Evolutionary conservation across 2,329 filamentous ascomycete species (phyloP).

Genomic region (Penicillium sp.): DNA sequence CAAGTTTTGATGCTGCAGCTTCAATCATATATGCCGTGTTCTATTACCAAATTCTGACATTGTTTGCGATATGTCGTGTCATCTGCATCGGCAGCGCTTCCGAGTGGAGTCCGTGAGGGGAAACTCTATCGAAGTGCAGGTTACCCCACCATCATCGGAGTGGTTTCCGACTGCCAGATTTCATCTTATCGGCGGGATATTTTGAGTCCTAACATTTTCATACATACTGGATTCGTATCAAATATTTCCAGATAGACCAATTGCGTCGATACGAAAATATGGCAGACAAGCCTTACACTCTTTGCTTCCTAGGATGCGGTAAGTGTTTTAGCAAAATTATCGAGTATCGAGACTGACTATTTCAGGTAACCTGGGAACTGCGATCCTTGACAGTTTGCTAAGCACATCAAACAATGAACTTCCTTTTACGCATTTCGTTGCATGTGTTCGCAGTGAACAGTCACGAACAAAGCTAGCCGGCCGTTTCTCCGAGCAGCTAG

Average conservation of each 20-base stretch:
- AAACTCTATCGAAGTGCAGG: not conserved
- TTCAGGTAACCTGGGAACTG: slow-evolving; percentile 41
- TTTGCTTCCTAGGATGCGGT: slow-evolving; percentile 24
- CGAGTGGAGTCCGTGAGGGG: slow-evolving; percentile 13
- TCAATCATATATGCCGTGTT: slow-evolving; percentile 13
- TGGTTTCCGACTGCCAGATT: not conserved
- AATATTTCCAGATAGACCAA: not conserved
- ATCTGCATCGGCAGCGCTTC: slow-evolving; percentile 13
- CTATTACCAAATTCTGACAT: slow-evolving; percentile 6
- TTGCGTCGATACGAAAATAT: slow-evolving; percentile 4
- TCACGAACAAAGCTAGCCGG: slow-evolving; percentile 37
- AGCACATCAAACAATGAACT: slow-evolving; percentile 14
- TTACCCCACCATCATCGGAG: slow-evolving; percentile 1
- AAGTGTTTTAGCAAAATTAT: not conserved
- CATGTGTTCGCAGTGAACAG: slow-evolving; percentile 43
- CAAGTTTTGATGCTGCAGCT: not conserved
- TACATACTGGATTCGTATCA: not conserved
- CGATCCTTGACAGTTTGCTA: slow-evolving; percentile 39
- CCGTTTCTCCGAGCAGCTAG: slow-evolving; percentile 31
- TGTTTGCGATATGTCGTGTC: slow-evolving; percentile 6
- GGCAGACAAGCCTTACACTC: slow-evolving; percentile 10
- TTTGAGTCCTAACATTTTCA: not conserved
- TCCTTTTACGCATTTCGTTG: slow-evolving; percentile 38
- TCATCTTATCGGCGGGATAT: not conserved
- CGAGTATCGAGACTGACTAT: not conserved